phyloP scores from a whole-genome alignment of 2,329 filamentous ascomycete genomes.

The Aspergillus puulaauensis region DNA sequence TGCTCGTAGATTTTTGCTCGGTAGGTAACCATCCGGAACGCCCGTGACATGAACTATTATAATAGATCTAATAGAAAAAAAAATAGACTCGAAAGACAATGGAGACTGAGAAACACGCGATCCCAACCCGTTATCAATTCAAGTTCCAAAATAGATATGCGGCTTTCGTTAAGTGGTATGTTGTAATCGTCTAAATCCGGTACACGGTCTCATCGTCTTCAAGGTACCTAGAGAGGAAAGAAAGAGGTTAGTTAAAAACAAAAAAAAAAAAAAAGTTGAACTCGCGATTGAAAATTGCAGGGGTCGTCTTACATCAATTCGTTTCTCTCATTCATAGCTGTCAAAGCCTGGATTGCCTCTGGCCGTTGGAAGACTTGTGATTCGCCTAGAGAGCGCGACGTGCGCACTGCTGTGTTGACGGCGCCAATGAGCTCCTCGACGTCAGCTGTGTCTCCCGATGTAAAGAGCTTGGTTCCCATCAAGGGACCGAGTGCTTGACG shows the following conservation, averaged over 20 bases:
- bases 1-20: no score
- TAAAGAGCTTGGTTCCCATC: slow-evolving; percentile 79
- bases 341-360: slow-evolving; percentile 76
- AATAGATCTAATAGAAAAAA: neutral
- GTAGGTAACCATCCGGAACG: neutral
- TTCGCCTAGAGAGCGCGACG: slow-evolving; percentile 45
- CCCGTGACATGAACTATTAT: neutral
- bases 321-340: slow-evolving; percentile 77
- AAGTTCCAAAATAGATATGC: neutral
- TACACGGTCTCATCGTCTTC: slow-evolving; percentile 64
- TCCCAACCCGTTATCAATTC: neutral
- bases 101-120: neutral
- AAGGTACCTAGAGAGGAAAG: slow-evolving; percentile 38
- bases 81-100: neutral
- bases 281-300: neutral
- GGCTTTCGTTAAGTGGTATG: neutral
- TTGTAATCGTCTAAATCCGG: slow-evolving; percentile 56
- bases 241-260: slow-evolving; percentile 1
- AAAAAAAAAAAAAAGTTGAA: neutral
- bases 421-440: slow-evolving; percentile 72
- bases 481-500: slow-evolving; percentile 78
- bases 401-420: slow-evolving; percentile 70
- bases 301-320: slow-evolving; percentile 78
- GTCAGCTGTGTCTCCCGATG: slow-evolving; percentile 72
- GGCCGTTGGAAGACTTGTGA: slow-evolving; percentile 61